Conservation (phyloP, 2,329 filamentous ascomycete genomes). For the Tolypocladium tropicale region DNA sequence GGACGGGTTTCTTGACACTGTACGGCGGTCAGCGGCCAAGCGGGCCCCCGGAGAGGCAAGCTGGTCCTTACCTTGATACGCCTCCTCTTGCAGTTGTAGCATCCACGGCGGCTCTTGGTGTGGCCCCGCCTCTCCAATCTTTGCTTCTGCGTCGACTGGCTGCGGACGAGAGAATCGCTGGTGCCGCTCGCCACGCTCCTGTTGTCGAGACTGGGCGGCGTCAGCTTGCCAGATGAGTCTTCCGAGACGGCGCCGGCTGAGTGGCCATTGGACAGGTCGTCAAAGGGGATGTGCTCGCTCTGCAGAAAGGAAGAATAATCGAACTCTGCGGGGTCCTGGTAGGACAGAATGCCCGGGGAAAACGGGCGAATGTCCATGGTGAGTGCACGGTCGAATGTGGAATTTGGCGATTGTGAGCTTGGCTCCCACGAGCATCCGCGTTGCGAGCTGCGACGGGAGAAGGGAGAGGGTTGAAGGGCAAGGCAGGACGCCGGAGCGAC, state of each 20-base stretch:
- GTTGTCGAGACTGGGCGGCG: slow-evolving; percentile 17
- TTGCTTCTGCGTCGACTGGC: slow-evolving; percentile 19
- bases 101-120: slow-evolving; percentile 55
- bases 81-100: slow-evolving; percentile 57
- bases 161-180: slow-evolving; percentile 7
- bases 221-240: slow-evolving; percentile 19
- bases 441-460: neutral
- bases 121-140: slow-evolving; percentile 48
- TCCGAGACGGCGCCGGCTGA: slow-evolving; percentile 8
- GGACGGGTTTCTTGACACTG: slow-evolving; percentile 58
- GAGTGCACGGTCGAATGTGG: neutral
- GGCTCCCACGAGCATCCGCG: neutral
- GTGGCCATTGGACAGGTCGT: slow-evolving; percentile 6
- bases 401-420: neutral
- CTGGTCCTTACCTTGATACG: slow-evolving; percentile 45
- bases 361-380: slow-evolving; percentile 20
- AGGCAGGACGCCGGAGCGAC: neutral
- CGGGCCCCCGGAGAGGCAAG: neutral
- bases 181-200: slow-evolving; percentile 12
- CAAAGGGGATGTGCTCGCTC: slow-evolving; percentile 12
- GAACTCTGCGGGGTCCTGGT: slow-evolving; percentile 21
- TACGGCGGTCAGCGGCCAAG: neutral
- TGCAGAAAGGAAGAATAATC: slow-evolving; percentile 29
- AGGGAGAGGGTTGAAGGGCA: neutral
- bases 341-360: slow-evolving; percentile 16